Evolutionary conservation across 2,329 filamentous ascomycete species (phyloP).

Genomic region (Talaromyces marneffei): DNA sequence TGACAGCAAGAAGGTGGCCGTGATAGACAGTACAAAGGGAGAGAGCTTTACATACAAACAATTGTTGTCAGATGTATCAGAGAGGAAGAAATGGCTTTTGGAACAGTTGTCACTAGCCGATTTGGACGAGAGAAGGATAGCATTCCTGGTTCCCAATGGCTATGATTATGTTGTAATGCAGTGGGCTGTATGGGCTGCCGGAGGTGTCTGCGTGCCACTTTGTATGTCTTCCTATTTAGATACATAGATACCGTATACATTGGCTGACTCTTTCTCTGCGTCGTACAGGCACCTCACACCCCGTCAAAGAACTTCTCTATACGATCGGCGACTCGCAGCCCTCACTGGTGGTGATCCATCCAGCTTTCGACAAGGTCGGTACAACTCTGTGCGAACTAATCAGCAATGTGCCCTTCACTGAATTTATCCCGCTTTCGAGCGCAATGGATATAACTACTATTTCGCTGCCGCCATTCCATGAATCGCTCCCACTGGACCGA

Average conservation of each 20-base stretch:
- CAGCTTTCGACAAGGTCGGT: conserved; percentile 32
- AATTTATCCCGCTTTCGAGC: conserved; percentile 23
- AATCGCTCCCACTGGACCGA: conserved; percentile 24
- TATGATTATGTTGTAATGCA: conserved; percentile 40
- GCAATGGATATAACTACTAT: conserved; percentile 15
- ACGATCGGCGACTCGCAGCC: conserved; percentile 40
- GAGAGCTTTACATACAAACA: conserved; percentile 38
- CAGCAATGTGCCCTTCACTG: conserved; percentile 27
- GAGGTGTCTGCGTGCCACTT: conserved; percentile 40
- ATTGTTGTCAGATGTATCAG: conserved; percentile 35
- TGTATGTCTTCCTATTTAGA: conserved; percentile 26
- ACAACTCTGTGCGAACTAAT: conserved; percentile 27
- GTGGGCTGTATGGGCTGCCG: conserved; percentile 42
- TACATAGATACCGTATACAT: background rate
- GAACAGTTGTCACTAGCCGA: conserved; percentile 26
- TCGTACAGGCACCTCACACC: conserved; percentile 37
- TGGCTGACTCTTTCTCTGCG: background rate
- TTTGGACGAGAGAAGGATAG: conserved; percentile 35
- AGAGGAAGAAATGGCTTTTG: conserved; percentile 32
- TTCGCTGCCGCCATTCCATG: conserved; percentile 29
- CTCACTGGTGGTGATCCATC: conserved; percentile 38
- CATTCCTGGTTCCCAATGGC: conserved; percentile 36
- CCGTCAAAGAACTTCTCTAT: conserved; percentile 38
- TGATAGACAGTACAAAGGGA: conserved; percentile 35
- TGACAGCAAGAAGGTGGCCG: conserved; percentile 31